Evolutionary conservation across 495 filamentous ascomycete genomes (phyloP).

Genomic region (Penicillium subrubescens): DNA sequence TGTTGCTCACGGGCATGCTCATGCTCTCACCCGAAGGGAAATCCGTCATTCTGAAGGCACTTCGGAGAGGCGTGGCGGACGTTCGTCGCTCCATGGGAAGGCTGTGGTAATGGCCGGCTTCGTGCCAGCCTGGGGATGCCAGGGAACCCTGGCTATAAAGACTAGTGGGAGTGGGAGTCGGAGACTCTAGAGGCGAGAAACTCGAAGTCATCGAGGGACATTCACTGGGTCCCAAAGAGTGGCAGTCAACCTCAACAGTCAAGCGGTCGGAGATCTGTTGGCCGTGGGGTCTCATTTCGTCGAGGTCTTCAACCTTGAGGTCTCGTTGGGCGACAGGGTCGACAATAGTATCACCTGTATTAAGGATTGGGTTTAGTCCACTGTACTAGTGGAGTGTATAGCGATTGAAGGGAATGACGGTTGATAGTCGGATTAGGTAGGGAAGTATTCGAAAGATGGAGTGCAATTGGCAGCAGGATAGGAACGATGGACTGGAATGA

Average conservation of each 20-base stretch:
- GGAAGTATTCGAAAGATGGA: not conserved
- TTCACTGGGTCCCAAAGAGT: constrained; percentile 45
- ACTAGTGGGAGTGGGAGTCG: constrained; percentile 47
- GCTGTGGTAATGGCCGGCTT: constrained; percentile 33
- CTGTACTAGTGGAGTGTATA: not conserved
- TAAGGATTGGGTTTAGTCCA: constrained; percentile 22
- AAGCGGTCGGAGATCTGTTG: constrained; percentile 44
- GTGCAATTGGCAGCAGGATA: not conserved
- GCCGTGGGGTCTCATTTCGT: constrained; percentile 47
- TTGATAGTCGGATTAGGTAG: not conserved
- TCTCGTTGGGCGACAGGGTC: constrained; percentile 29
- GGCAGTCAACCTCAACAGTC: constrained; percentile 49
- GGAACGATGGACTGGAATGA: constrained; percentile 7
- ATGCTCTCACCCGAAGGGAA: constrained; percentile 39
- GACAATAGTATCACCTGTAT: constrained; percentile 34
- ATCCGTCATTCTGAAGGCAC: constrained; percentile 42
- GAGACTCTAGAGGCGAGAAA: constrained; percentile 50
- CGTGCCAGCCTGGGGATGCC: constrained; percentile 47
- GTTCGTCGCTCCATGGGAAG: constrained; percentile 38
- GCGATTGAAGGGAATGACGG: constrained; percentile 6
- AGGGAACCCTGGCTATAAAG: constrained; percentile 47
- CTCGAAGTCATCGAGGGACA: constrained; percentile 51
- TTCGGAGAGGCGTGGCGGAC: constrained; percentile 41
- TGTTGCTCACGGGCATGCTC: constrained; percentile 35
- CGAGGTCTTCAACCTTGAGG: constrained; percentile 29